Evolutionary conservation across 2,329 filamentous ascomycete species (phyloP).

Genomic region (Penicillium italicum): DNA sequence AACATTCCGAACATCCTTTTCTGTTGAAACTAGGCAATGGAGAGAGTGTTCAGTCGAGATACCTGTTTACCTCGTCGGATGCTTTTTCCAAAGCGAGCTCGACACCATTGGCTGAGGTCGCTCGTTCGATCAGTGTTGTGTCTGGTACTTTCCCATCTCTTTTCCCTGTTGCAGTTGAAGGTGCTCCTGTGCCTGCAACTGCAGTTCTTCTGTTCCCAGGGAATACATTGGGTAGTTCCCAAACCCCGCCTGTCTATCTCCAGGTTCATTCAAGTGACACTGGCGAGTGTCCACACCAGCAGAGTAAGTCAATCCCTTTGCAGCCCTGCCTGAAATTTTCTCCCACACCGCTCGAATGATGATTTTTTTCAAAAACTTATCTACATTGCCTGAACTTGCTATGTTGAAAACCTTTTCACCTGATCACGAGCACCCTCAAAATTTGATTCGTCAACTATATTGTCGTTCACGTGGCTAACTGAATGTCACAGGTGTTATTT

Average conservation of each 20-base stretch:
- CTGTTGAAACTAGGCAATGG: conserved; percentile 36
- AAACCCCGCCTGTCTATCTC: conserved; percentile 53
- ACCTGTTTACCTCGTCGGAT: conserved; percentile 41
- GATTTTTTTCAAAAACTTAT: conserved; percentile 83
- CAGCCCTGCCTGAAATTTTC: conserved; percentile 14
- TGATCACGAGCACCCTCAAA: conserved; percentile 57
- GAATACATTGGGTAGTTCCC: conserved; percentile 26
- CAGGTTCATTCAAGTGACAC: conserved; percentile 83
- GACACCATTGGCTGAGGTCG: conserved; percentile 42
- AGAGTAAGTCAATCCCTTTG: conserved; percentile 67
- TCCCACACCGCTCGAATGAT: conserved; percentile 63
- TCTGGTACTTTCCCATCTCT: conserved; percentile 61
- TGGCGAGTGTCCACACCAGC: conserved; percentile 80
- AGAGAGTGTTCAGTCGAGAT: conserved; percentile 37
- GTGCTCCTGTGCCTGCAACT: conserved; percentile 69
- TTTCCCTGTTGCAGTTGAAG: conserved; percentile 70
- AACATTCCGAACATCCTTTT: conserved; percentile 18
- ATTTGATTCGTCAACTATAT: conserved; percentile 19
- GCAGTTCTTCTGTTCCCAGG: conserved; percentile 46
- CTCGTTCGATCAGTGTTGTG: conserved; percentile 65
- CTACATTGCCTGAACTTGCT: conserved; percentile 98
- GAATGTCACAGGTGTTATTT: conserved; percentile 52
- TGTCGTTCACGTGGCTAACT: conserved; percentile 35
- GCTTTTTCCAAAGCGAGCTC: conserved; percentile 24
- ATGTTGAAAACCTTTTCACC: conserved; percentile 84